A percentile compares a stretch with the other conserved stretches of the same genome.
These are phyloP conservation scores for Cordyceps fumosorosea DNA, from an alignment of 2,329 filamentous ascomycete species.

Conservation along the genomic window DNA sequence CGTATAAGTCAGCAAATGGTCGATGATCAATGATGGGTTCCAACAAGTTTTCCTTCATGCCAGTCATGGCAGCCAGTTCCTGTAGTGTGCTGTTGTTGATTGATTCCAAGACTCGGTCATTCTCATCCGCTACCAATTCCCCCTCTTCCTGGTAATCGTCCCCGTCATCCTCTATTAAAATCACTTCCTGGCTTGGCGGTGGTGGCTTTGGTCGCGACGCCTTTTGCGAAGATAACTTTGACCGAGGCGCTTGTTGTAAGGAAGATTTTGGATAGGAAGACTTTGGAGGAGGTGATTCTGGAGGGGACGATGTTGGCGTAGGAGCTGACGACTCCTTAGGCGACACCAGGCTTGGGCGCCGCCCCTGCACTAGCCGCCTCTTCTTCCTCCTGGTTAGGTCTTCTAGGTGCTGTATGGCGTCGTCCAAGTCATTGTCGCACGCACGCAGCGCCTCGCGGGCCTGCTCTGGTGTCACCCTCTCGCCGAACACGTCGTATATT, in stretches of 20 bases:
- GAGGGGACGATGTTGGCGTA: background rate
- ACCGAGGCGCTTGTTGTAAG: too few species aligned
- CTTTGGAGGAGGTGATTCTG: background rate
- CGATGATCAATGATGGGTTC: slow-evolving; percentile 64
- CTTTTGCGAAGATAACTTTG: background rate
- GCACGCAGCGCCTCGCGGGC: slow-evolving; percentile 28
- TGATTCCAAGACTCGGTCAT: slow-evolving; percentile 59
- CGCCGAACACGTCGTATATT: slow-evolving; percentile 30
- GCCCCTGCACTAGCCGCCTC: slow-evolving; percentile 32
- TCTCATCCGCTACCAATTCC: slow-evolving; percentile 23
- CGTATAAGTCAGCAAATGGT: slow-evolving; percentile 63
- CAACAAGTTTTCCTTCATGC: slow-evolving; percentile 63
- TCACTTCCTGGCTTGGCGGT: slow-evolving; percentile 21
- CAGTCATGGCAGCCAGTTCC: slow-evolving; percentile 77
- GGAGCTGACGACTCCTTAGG: slow-evolving; percentile 17
- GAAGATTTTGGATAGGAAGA: background rate
- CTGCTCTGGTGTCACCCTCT: slow-evolving; percentile 23
- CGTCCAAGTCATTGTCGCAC: slow-evolving; percentile 29
- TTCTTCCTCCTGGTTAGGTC: slow-evolving; percentile 22
- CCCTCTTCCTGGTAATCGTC: slow-evolving; percentile 35
- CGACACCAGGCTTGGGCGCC: slow-evolving; percentile 22
- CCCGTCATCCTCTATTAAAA: slow-evolving; percentile 35
- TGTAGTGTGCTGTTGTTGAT: slow-evolving; percentile 73
- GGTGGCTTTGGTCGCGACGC: background rate
- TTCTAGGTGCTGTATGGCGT: slow-evolving; percentile 27